Evolutionary conservation across 148 eudicot species (phyloP).

Genomic region (Linanthus parryae): DNA sequence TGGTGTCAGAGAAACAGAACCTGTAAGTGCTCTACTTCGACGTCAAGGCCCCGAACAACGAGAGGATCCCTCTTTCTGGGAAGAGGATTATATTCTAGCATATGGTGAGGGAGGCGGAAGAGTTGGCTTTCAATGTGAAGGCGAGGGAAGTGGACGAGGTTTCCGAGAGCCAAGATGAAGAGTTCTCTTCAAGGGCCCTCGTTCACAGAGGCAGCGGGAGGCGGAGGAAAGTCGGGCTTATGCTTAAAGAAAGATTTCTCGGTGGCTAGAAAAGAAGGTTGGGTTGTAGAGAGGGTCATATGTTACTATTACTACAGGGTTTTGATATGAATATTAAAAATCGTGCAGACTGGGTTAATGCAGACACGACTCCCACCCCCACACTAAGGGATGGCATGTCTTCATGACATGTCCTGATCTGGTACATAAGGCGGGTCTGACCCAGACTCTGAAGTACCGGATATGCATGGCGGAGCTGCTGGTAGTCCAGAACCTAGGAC

Average conservation of each 20-base stretch:
- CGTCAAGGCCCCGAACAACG: constrained; percentile 32
- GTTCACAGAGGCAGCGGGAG: constrained; percentile 24
- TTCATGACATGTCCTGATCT: no score
- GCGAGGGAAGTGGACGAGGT: constrained; percentile 47
- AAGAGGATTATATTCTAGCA: constrained; percentile 45
- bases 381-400: no score
- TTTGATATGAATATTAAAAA: no score
- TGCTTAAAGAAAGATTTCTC: neutral
- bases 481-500: no score
- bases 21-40: constrained; percentile 51
- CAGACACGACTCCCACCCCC: no score
- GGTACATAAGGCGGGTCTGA: no score
- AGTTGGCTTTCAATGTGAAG: constrained; percentile 45
- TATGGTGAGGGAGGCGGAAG: constrained; percentile 58
- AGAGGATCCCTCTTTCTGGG: constrained; percentile 26
- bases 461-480: no score
- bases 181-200: constrained; percentile 56
- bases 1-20: constrained; percentile 52
- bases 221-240: constrained; percentile 16
- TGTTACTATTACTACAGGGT: no score
- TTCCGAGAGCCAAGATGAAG: constrained; percentile 41
- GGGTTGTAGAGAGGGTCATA: no score
- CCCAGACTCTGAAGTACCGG: no score
- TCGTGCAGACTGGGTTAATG: no score
- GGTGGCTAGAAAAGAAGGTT: no score